Percentiles rank a stretch among this genome's conserved stretches.
Conservation (phyloP, 2,329 filamentous ascomycete species). For the Curvularia sp. region DNA sequence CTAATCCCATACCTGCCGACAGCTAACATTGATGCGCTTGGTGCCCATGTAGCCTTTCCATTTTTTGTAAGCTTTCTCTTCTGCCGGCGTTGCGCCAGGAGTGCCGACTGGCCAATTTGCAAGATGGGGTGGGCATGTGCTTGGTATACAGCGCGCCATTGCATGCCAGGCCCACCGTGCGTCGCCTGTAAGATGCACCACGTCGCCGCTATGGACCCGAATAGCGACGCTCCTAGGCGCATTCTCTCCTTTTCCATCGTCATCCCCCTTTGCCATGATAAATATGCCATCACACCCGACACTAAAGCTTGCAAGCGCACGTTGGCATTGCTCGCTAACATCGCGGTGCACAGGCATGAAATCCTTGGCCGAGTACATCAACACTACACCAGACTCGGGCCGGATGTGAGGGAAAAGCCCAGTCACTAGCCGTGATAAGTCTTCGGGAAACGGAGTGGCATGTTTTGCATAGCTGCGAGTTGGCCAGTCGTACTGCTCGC, state of each 20-base stretch:
- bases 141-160: constrained; percentile 83
- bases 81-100: constrained; percentile 39
- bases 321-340: constrained; percentile 85
- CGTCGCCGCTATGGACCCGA: constrained; percentile 80
- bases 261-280: constrained; percentile 66
- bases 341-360: constrained; percentile 94
- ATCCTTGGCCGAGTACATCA: constrained; percentile 89
- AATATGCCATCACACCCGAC: constrained; percentile 92
- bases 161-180: constrained; percentile 94
- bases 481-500: constrained; percentile 97
- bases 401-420: constrained; percentile 79
- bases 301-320: constrained; percentile 83
- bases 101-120: constrained; percentile 71
- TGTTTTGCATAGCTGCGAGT: constrained; percentile 77
- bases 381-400: constrained; percentile 90
- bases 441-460: constrained; percentile 76
- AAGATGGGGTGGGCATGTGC: constrained; percentile 79
- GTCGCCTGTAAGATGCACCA: constrained; percentile 82
- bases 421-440: constrained; percentile 73
- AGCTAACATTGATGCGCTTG: constrained; percentile 52
- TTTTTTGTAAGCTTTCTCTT: constrained; percentile 48
- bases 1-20: constrained; percentile 52
- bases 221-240: constrained; percentile 45
- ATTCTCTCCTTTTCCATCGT: constrained; percentile 41
- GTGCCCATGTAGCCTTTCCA: constrained; percentile 52